Evolutionary conservation across 2,329 filamentous ascomycete genomes (phyloP).

Genomic region (Phyllosticta citribraziliensis): DNA sequence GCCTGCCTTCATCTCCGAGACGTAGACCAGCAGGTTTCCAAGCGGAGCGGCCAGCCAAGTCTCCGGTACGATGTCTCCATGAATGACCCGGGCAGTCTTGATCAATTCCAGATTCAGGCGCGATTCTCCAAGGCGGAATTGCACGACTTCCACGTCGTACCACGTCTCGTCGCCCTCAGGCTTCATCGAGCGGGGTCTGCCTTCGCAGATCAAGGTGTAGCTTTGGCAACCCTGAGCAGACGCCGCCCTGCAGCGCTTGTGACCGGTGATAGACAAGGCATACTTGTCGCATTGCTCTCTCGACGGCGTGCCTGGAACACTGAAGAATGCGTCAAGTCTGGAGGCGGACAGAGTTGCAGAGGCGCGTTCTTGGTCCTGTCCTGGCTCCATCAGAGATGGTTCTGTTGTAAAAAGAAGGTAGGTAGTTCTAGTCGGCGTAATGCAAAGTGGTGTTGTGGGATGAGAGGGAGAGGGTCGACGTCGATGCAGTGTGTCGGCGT

Average conservation of each 20-base stretch:
- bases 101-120: not conserved
- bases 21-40: not conserved
- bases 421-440: not conserved
- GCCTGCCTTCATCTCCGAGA: not conserved
- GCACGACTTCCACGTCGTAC: not conserved
- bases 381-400: not conserved
- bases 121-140: not conserved
- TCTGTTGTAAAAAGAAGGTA: not conserved
- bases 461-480: not conserved
- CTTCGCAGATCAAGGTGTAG: not conserved
- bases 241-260: not conserved
- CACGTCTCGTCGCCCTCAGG: too few relatives aligned
- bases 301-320: not conserved
- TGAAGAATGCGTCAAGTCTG: not conserved
- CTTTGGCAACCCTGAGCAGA: not conserved
- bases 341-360: not conserved
- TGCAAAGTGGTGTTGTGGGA: not conserved
- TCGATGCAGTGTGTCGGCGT: not conserved
- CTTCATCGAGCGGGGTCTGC: not conserved
- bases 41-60: not conserved
- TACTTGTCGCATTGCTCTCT: not conserved
- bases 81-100: not conserved
- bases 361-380: not conserved
- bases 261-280: not conserved
- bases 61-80: not conserved